Percentiles rank a stretch among this genome's conserved stretches.
These are phyloP conservation scores for Sphaceloma murrayae DNA, from an alignment of 2,329 filamentous ascomycete species.

Conservation along the genomic window DNA sequence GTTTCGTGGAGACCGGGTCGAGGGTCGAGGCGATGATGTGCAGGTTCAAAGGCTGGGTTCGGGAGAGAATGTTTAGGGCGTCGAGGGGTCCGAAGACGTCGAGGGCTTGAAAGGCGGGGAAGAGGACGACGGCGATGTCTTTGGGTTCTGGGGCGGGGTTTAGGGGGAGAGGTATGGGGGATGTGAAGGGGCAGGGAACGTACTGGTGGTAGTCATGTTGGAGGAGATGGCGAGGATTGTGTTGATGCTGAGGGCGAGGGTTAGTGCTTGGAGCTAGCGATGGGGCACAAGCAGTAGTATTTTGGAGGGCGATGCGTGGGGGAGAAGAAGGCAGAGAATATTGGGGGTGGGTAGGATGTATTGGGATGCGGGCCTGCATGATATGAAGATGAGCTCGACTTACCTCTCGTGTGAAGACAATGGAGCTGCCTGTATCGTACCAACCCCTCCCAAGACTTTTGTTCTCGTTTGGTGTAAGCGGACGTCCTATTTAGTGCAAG, in stretches of 20 bases:
- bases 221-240: background rate
- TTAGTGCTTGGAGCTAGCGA: background rate
- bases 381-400: no score
- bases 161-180: no score
- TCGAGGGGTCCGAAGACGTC: constrained; percentile 21
- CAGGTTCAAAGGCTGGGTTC: constrained; percentile 14
- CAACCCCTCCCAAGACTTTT: no score
- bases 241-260: background rate
- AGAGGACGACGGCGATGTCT: constrained; percentile 19
- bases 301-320: no score
- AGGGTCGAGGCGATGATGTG: constrained; percentile 18
- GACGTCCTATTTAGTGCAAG: no score
- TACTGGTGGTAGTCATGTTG: constrained; percentile 3
- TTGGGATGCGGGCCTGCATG: no score
- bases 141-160: background rate
- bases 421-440: no score
- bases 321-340: background rate
- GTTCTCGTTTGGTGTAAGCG: no score
- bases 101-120: constrained; percentile 20
- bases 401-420: no score
- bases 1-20: constrained; percentile 16
- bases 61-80: constrained; percentile 19
- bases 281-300: background rate
- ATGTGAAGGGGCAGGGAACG: background rate
- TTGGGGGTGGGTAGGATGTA: no score